Conservation (phyloP, 495 filamentous ascomycete species). For the Aspergillus ellipticus region DNA sequence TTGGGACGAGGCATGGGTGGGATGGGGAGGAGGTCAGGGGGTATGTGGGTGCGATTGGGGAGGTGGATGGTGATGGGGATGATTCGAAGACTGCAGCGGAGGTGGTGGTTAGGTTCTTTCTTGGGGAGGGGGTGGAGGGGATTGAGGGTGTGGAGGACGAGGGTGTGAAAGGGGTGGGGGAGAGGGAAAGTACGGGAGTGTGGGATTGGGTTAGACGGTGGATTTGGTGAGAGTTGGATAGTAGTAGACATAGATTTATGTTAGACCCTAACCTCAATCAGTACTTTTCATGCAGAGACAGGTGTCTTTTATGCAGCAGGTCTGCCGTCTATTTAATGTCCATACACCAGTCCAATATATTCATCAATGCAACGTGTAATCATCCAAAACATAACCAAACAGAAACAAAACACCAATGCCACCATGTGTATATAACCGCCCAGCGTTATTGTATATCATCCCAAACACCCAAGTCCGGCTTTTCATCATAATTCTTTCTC, state of each 20-base stretch:
- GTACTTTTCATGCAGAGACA: too few species aligned
- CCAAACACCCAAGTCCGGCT: neutral
- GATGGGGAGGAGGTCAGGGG: slow-evolving; percentile 8
- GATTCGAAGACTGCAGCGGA: slow-evolving; percentile 39
- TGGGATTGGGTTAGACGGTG: neutral
- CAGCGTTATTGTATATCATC: slow-evolving; percentile 1
- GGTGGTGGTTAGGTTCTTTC: slow-evolving; percentile 31
- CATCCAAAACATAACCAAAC: neutral
- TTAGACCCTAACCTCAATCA: too few species aligned
- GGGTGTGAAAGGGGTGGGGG: neutral
- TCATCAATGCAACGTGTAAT: slow-evolving; percentile 1
- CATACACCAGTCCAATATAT: neutral
- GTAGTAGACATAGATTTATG: too few species aligned
- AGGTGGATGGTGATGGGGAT: slow-evolving; percentile 30
- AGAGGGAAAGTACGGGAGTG: too few species aligned
- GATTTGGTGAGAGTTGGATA: neutral
- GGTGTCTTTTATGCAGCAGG: too few species aligned
- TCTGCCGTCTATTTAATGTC: neutral
- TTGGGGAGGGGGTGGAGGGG: neutral
- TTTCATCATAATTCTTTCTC: neutral
- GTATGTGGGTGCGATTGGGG: slow-evolving; percentile 25
- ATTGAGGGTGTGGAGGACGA: neutral
- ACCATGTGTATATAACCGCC: neutral
- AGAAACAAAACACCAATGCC: too few species aligned
- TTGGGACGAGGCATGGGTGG: slow-evolving; percentile 31